Percentiles rank a stretch among this genome's conserved stretches.
Conservation (phyloP, 2,329 filamentous ascomycete species). For the Neonectria punicea region DNA sequence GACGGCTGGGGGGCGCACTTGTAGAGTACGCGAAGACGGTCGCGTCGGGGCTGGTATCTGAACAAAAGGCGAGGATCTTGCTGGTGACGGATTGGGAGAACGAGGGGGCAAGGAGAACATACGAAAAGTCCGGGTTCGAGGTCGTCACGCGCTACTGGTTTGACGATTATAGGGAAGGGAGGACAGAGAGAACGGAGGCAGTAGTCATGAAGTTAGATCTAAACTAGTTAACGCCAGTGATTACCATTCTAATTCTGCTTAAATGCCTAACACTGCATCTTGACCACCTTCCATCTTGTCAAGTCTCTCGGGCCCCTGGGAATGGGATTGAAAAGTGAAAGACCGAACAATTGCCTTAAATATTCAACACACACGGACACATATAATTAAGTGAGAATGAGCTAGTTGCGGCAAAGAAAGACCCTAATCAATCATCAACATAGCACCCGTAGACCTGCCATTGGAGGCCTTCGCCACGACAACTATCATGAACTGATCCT, state of each 20-base stretch:
- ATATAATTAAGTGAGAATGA: no score
- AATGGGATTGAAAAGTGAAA: no score
- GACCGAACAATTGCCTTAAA: no score
- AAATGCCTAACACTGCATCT: no score
- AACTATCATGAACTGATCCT: constrained; percentile 22
- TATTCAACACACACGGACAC: no score
- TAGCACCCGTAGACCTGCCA: neutral
- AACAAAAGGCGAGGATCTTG: constrained; percentile 1
- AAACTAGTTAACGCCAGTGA: no score
- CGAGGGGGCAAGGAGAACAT: constrained; percentile 18
- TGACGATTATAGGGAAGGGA: constrained; percentile 1
- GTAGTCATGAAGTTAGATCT: no score
- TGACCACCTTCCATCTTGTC: no score
- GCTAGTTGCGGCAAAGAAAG: no score
- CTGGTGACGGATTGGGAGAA: constrained; percentile 24
- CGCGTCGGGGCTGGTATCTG: neutral
- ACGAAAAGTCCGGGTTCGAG: constrained; percentile 32
- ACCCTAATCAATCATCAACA: constrained; percentile 14
- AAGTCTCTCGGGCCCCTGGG: no score
- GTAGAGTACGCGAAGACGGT: constrained; percentile 20
- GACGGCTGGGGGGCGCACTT: constrained; percentile 18
- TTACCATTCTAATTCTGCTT: no score
- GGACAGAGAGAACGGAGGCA: no score
- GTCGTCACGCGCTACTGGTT: constrained; percentile 29
- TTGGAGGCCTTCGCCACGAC: constrained; percentile 12